Conservation (phyloP, 1,284 basidiomycete species). For the Cryptococcus jaspeensis region DNA sequence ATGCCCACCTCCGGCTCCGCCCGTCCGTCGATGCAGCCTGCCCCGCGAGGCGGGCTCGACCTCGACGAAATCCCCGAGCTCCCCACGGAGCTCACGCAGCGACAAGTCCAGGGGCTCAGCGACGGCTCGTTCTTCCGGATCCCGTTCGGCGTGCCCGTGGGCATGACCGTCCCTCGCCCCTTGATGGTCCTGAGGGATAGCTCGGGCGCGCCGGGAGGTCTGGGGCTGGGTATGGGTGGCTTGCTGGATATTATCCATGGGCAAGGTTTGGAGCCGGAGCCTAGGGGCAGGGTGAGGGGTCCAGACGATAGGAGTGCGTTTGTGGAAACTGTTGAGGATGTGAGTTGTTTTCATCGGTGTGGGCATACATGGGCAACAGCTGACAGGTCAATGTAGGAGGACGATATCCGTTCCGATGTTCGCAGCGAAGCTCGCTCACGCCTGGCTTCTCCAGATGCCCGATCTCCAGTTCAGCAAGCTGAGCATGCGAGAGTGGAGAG, state of each 20-base stretch:
- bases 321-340: slow-evolving; percentile 47
- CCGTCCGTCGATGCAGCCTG: slow-evolving; percentile 20
- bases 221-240: slow-evolving; percentile 15
- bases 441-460: background rate
- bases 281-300: slow-evolving; percentile 3
- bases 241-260: slow-evolving; percentile 11
- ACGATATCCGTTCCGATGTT: slow-evolving; percentile 4
- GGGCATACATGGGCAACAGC: background rate
- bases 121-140: slow-evolving; percentile 25
- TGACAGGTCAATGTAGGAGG: slow-evolving; percentile 15
- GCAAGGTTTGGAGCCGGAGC: background rate
- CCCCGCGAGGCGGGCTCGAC: slow-evolving; percentile 12
- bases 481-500: background rate
- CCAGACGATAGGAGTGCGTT: slow-evolving; percentile 40
- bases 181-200: slow-evolving; percentile 33
- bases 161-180: slow-evolving; percentile 19
- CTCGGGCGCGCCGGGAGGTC: slow-evolving; percentile 24
- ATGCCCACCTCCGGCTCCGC: slow-evolving; percentile 21
- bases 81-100: background rate
- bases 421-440: background rate
- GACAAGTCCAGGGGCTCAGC: slow-evolving; percentile 5
- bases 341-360: slow-evolving; percentile 20
- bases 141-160: slow-evolving; percentile 32
- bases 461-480: no score
- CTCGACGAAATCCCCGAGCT: background rate